Evolutionary conservation across 257 asterid species (phyloP).

Genomic region (Mentha longifolia): DNA sequence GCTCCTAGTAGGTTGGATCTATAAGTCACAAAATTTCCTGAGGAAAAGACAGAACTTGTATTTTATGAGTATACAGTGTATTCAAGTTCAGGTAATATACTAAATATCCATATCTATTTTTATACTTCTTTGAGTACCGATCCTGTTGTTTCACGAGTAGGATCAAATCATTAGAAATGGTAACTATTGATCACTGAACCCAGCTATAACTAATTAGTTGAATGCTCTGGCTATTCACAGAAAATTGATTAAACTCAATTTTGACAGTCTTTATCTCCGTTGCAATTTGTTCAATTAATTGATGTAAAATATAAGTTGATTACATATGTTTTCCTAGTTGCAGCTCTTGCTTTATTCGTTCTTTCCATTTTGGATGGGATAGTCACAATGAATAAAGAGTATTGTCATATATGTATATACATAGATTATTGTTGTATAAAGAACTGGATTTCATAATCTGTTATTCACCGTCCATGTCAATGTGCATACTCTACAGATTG

Average conservation of each 20-base stretch:
- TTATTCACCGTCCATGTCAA: too few relatives aligned
- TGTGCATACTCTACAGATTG: too few relatives aligned
- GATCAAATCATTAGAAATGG: conserved; percentile 19
- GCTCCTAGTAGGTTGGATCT: conserved; percentile 30
- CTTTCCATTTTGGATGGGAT: too few relatives aligned
- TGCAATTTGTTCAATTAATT: not conserved
- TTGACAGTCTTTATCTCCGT: not conserved
- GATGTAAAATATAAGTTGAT: not conserved
- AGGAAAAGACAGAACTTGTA: conserved; percentile 18
- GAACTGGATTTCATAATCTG: too few relatives aligned
- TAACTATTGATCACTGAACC: not conserved
- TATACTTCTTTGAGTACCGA: not conserved
- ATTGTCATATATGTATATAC: too few relatives aligned
- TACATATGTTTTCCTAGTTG: not conserved
- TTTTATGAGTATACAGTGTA: conserved; percentile 62
- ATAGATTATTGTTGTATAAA: too few relatives aligned
- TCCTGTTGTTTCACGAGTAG: conserved; percentile 14
- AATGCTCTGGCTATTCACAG: conserved; percentile 11
- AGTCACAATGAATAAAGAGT: too few relatives aligned
- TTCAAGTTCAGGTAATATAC: conserved; percentile 94
- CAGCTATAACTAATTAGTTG: not conserved
- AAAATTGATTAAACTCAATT: conserved; percentile 12
- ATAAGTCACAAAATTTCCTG: not conserved
- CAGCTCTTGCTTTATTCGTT: too few relatives aligned
- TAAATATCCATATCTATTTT: conserved; percentile 14